Base-by-base conservation (phyloP, 805 yeast species). In the Starmerella asiatica region DNA sequence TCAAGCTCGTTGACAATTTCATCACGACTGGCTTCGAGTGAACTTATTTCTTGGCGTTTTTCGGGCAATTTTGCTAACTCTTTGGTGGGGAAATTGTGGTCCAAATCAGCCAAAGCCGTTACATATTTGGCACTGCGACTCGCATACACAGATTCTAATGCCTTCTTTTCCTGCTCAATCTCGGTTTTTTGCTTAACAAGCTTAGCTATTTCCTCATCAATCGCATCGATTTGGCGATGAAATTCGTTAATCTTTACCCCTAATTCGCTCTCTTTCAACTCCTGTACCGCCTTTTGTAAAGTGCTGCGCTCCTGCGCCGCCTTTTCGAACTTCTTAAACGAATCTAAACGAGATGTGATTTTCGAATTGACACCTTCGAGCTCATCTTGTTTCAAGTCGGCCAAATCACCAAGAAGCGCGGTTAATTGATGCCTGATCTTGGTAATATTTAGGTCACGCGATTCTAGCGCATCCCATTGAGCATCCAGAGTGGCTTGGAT, bases 401-500 rank as follows among this genome's bases (percentile, higher is more conserved):
- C 47, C 26, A 49, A 21, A 3, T 40, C 45, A 18, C 27, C 34
- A 2, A 47, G 29, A 5, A 41, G 26, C 15, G 28, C 40, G 12
- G n/a, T 36, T 9, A 49, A 35, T 5, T 39, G 35, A 20, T 15
- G 16, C 9, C 53, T 32, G 4, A 45, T 37, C 1, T 8, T 3
- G 9, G 8, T n/a, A 8, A 49, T 38, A 5, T 18, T 14, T 7
- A 39, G 35, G 21, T 41, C 37, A 12, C 54, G 48, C 2, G 49
- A 36, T 37, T 46, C 52, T 1, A 50, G 44, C 14, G 52, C 49
- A 20, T 47, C 49, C 42, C 49, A 48, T 28, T 50, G 54, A n/a
- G 36, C 37, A 17, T 50, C 54, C 4, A 50, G 36, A 3, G 34
- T 28, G 5, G 21, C 32, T 37, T 50, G 54, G 12, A 50, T 41